A percentile compares a stretch with the other conserved stretches of the same genome.
Evolutionary conservation across 208 protist genomes (phyloP).

Genomic region (Acanthamoeba triangularis): DNA sequence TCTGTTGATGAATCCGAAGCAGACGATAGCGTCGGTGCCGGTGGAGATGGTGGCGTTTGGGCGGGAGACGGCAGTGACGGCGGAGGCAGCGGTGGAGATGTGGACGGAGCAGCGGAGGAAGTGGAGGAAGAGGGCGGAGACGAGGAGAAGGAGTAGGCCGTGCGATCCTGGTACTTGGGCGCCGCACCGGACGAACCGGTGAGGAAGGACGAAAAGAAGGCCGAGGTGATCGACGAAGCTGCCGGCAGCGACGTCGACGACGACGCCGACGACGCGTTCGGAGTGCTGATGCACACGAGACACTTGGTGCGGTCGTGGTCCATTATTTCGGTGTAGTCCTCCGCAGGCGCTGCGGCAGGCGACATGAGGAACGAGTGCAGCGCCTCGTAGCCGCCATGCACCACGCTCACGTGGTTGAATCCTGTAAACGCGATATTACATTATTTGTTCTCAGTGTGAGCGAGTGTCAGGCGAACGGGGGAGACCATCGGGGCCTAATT

Average conservation of each 20-base stretch:
- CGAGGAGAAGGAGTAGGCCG: conserved; percentile 7
- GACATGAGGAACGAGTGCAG: not conserved
- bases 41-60: not conserved
- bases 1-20: not conserved
- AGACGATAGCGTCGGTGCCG: not conserved
- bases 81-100: too few species aligned
- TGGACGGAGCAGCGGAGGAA: too few species aligned
- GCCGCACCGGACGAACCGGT: not conserved
- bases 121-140: conserved; percentile 1
- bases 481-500: not conserved
- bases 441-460: not conserved
- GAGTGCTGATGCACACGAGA: not conserved
- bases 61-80: too few species aligned
- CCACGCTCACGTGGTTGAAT: conserved; percentile 6
- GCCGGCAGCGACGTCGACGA: not conserved
- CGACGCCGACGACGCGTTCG: not conserved
- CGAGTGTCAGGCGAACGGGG: not conserved
- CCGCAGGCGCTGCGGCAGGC: not conserved
- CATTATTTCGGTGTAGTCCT: not conserved
- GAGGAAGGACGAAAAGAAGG: conserved; percentile 1
- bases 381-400: conserved; percentile 41
- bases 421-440: not conserved
- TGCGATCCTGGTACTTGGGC: conserved; percentile 20
- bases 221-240: not conserved
- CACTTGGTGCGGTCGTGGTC: not conserved